phyloP scores from a whole-genome alignment of 192 early-diverging fungal genomes.

The Phycomyces nitens region DNA sequence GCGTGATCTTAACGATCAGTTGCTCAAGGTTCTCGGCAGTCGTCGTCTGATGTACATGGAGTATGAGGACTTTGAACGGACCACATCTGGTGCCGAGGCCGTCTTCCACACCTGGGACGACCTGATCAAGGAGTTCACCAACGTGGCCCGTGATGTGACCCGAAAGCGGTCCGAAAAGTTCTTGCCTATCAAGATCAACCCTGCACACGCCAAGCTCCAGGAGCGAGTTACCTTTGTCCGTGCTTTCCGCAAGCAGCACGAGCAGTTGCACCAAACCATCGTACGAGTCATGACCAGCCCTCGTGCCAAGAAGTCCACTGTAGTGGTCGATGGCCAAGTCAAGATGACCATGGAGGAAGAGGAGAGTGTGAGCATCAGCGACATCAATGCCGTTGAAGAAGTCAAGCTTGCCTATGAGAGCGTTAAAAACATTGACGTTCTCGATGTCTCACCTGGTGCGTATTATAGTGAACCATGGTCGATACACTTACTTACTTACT shows the following conservation, averaged over 20 bases:
- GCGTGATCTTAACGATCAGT: constrained; percentile 89
- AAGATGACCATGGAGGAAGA: constrained; percentile 40
- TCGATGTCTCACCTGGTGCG: constrained; percentile 82
- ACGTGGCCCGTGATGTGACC: constrained; percentile 91
- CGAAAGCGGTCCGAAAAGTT: constrained; percentile 89
- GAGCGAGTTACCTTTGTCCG: constrained; percentile 89
- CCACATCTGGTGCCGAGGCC: constrained; percentile 76
- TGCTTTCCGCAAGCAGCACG: constrained; percentile 93
- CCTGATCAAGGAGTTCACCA: constrained; percentile 91
- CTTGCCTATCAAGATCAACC: constrained; percentile 90
- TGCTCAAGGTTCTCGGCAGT: constrained; percentile 82
- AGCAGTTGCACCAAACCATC: constrained; percentile 96
- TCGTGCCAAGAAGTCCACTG: constrained; percentile 35
- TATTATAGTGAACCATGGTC: too few species aligned
- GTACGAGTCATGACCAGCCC: constrained; percentile 82
- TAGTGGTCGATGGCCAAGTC: constrained; percentile 34
- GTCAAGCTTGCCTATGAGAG: constrained; percentile 87
- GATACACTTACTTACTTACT: too few species aligned
- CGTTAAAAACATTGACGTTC: constrained; percentile 89
- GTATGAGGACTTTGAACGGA: constrained; percentile 87
- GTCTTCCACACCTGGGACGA: constrained; percentile 95
- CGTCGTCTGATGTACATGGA: constrained; percentile 92
- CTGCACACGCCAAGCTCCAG: constrained; percentile 88
- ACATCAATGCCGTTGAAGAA: constrained; percentile 82
- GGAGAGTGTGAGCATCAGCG: constrained; percentile 53